Evolutionary conservation across 2,329 filamentous ascomycete genomes (phyloP), one percentile per base, ranked within the genome.

Genomic region (Trichoderma cornu-damae): DNA sequence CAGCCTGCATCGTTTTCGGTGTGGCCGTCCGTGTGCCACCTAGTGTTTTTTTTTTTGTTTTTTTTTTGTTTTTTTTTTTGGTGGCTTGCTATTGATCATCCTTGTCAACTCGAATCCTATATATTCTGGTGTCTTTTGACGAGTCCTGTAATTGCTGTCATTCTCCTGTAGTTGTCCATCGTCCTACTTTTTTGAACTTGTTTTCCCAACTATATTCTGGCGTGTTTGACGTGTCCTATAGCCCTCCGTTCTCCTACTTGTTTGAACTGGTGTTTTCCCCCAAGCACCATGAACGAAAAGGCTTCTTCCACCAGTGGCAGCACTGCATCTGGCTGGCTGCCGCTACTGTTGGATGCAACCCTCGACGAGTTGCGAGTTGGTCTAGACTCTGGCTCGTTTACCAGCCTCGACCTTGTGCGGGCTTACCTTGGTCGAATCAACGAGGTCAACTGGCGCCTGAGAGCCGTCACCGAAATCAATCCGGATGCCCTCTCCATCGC

Each of bases 401-500:
- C 71, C 2, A 71, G 69, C 24, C 67, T 71, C 3, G 70, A 74
- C 51, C 61, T 71, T 3, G 60, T 69, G 12, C 66, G 66, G 40
- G 64, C 70, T 8, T 72, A 73, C 43, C 58, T 67, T 6, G 64
- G 64, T 4, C 65, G 71, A 6, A 73, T 73, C 34, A 38, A 58
- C 11, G 66, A 72, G 48, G 64, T 70, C 14, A 70, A 70, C 22
- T 30, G 43, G 2, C 61, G 56, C 1, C 58, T 72, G 5, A 57
- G 61, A 3, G 65, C 68, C 8, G 53, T 61, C n/a, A 54, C 43
- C 64, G 71, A 74, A 57, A 59, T 71, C 32, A 75, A 74, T 58
- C 68, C 70, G 0, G 68, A 71, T 48, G 71, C 72, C 3, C 16
- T 70, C 6, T 32, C 48, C 1, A 69, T 72, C 30, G 72, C 72